Evolutionary conservation across 2,329 filamentous ascomycete species (phyloP).

Genomic region (Blastomyces silverae): DNA sequence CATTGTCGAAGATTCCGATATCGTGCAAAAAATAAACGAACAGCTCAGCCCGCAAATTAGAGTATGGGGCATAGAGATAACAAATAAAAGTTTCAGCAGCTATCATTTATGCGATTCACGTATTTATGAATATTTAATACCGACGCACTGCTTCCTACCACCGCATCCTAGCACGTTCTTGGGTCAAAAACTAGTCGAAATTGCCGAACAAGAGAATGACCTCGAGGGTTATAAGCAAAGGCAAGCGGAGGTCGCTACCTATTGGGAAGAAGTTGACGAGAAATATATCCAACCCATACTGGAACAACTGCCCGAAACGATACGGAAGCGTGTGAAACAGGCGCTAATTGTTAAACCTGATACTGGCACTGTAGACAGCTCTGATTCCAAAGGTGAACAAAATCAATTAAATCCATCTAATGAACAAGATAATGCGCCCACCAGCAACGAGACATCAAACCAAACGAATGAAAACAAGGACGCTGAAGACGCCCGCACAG

Average conservation of each 20-base stretch:
- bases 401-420: conserved; percentile 2
- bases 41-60: conserved; percentile 81
- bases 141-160: conserved; percentile 84
- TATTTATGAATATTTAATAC: conserved; percentile 96
- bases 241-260: conserved; percentile 70
- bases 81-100: conserved; percentile 85
- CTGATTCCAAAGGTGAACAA: conserved; percentile 15
- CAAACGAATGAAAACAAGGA: conserved; percentile 24
- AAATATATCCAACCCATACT: conserved; percentile 66
- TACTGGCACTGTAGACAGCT: conserved; percentile 16
- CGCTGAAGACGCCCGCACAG: conserved; percentile 24
- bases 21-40: conserved; percentile 86
- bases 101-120: conserved; percentile 92
- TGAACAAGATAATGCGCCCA: conserved; percentile 1
- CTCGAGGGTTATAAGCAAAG: conserved; percentile 60
- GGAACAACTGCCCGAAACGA: conserved; percentile 39
- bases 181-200: conserved; percentile 72
- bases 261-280: conserved; percentile 78
- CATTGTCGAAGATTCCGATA: conserved; percentile 83
- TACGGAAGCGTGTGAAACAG: conserved; percentile 37
- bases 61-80: conserved; percentile 87
- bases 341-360: conserved; percentile 35
- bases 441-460: conserved; percentile 20
- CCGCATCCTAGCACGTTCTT: conserved; percentile 84
- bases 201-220: conserved; percentile 65